phyloP scores from a whole-genome alignment of 768 basidiomycete species.

The Podaxis sp. region DNA sequence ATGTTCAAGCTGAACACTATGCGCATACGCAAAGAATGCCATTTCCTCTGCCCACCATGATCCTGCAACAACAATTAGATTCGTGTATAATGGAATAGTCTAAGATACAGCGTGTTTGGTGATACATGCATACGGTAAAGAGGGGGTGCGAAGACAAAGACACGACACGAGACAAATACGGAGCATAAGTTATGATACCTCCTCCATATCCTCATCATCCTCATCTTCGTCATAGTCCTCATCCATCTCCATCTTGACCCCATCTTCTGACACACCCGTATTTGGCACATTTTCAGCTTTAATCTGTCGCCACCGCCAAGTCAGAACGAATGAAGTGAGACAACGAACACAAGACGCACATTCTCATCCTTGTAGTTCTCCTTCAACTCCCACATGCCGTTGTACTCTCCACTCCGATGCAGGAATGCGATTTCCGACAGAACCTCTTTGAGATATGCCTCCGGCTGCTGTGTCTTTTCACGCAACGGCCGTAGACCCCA shows the following conservation, averaged over 20 bases:
- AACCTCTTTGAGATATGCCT: conserved; percentile 83
- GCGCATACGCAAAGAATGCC: too few species aligned
- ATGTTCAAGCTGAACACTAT: too few species aligned
- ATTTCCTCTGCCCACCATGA: neutral
- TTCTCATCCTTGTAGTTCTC: conserved; percentile 62
- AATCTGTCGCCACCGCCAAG: conserved; percentile 26
- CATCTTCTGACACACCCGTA: conserved; percentile 28
- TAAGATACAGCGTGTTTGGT: neutral
- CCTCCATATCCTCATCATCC: conserved; percentile 71
- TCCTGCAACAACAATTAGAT: neutral
- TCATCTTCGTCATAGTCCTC: conserved; percentile 56
- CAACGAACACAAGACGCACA: conserved; percentile 36
- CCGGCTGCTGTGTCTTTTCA: conserved; percentile 82
- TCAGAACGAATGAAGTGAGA: too few species aligned
- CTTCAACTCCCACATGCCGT: conserved; percentile 78
- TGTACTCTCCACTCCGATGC: conserved; percentile 77
- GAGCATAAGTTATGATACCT: conserved; percentile 47
- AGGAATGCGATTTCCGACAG: conserved; percentile 73
- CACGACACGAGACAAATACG: neutral
- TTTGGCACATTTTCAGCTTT: conserved; percentile 47
- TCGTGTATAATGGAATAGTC: neutral
- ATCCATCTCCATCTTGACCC: conserved; percentile 51
- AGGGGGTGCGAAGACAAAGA: neutral
- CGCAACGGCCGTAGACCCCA: conserved; percentile 81
- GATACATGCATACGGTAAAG: neutral